Percentiles rank a stretch among this genome's conserved stretches.
Evolutionary conservation across 129 eudicot genomes (phyloP).

Genomic region (Cynara cardunculus): DNA sequence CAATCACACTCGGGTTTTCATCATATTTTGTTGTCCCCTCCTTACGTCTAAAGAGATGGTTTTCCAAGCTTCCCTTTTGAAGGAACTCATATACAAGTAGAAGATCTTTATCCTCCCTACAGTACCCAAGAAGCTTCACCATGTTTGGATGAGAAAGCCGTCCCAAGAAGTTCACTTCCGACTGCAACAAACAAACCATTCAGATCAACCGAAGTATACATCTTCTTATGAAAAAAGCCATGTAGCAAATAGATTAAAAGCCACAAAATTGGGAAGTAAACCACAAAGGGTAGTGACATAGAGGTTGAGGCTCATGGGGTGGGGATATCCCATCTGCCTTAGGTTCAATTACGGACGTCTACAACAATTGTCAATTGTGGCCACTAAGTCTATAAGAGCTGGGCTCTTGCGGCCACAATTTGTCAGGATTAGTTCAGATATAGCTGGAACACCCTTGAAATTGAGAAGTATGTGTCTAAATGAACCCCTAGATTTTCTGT

Average conservation of each 20-base stretch:
- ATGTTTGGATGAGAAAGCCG: constrained; percentile 84
- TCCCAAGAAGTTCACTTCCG: constrained; percentile 87
- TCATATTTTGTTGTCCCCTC: background rate
- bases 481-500: background rate
- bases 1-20: background rate
- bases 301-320: no score
- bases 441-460: no score
- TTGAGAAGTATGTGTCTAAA: no score
- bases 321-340: no score
- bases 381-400: no score
- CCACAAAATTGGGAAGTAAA: background rate
- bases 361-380: no score
- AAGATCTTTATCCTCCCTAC: constrained; percentile 75
- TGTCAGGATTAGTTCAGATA: no score
- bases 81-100: constrained; percentile 83
- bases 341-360: no score
- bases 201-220: background rate
- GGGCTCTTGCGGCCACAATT: no score
- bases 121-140: constrained; percentile 85
- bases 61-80: constrained; percentile 85
- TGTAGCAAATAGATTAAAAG: background rate
- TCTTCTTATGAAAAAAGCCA: background rate
- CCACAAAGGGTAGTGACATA: no score
- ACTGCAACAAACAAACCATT: constrained; percentile 38
- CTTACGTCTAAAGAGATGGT: constrained; percentile 90